These are phyloP conservation scores for Xenoacremonium recifei DNA, from an alignment of 2,329 filamentous ascomycete genomes.

Conservation along the genomic window DNA sequence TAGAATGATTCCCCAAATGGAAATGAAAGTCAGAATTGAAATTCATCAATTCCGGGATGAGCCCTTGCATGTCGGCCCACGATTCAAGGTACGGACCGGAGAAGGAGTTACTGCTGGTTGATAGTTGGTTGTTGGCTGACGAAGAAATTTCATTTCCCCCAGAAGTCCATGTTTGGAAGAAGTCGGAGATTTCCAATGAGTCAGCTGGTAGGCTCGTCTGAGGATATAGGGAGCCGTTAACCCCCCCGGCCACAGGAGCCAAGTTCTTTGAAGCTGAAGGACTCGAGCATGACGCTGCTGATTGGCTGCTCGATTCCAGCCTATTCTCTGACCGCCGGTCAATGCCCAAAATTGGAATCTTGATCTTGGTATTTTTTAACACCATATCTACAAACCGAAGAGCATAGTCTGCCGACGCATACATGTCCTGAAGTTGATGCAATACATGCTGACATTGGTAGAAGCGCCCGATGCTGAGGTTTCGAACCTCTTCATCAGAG, in stretches of 20 bases:
- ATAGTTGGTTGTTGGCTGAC: background rate
- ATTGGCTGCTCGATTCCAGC: no score
- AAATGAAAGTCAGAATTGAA: conserved; percentile 3
- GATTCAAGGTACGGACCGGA: conserved; percentile 1
- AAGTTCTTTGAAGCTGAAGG: background rate
- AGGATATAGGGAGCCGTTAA: conserved; percentile 1
- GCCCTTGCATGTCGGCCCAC: conserved; percentile 6
- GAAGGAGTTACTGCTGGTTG: conserved; percentile 1
- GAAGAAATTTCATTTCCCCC: background rate
- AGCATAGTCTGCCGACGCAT: conserved; percentile 9
- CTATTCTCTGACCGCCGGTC: background rate
- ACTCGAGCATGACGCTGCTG: background rate
- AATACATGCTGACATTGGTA: conserved; percentile 10
- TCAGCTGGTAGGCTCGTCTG: conserved; percentile 2
- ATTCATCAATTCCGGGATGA: conserved; percentile 4
- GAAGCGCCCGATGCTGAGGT: conserved; percentile 12
- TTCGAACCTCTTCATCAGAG: conserved; percentile 6
- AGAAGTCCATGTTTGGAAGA: background rate
- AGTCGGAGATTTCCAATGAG: background rate
- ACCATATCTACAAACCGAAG: conserved; percentile 7
- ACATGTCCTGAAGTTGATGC: conserved; percentile 12
- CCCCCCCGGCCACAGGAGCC: background rate
- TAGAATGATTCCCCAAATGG: no score
- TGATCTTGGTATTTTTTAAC: conserved; percentile 4
- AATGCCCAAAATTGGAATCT: conserved; percentile 5